A percentile compares a stretch with the other conserved stretches of the same genome.
Conservation (phyloP, 2,329 filamentous ascomycete species). For the Talaromyces sp. region DNA sequence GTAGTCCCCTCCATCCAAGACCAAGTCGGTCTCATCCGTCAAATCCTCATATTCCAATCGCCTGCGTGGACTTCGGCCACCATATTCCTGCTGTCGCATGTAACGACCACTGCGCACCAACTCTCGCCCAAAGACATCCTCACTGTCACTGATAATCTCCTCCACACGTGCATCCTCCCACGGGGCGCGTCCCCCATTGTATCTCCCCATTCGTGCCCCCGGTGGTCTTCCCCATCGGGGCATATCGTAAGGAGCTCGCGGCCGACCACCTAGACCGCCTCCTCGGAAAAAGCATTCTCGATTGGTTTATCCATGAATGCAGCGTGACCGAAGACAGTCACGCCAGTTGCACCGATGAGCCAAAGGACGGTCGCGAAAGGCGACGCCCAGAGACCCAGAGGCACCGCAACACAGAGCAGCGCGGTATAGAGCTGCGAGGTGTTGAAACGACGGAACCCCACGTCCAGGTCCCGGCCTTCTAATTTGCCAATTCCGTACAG, state of each 20-base stretch:
- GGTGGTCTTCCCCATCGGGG: slow-evolving; percentile 99
- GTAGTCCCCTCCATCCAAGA: slow-evolving; percentile 52
- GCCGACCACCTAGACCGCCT: slow-evolving; percentile 99
- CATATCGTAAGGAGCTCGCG: slow-evolving; percentile 92
- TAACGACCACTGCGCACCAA: slow-evolving; percentile 29
- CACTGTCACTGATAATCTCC: slow-evolving; percentile 43
- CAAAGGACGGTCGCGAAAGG: slow-evolving; percentile 85
- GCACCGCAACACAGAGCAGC: slow-evolving; percentile 79
- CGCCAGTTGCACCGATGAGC: slow-evolving; percentile 93
- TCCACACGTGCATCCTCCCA: slow-evolving; percentile 50
- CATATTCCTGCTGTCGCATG: slow-evolving; percentile 36
- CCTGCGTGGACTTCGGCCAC: slow-evolving; percentile 41
- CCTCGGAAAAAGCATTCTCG: slow-evolving; percentile 99
- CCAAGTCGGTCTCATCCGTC: slow-evolving; percentile 48
- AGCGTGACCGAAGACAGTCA: slow-evolving; percentile 92
- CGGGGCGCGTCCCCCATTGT: slow-evolving; percentile 58
- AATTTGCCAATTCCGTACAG: slow-evolving; percentile 92
- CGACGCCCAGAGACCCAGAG: slow-evolving; percentile 81
- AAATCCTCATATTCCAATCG: slow-evolving; percentile 49
- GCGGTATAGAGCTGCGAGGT: slow-evolving; percentile 93
- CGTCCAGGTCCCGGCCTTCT: slow-evolving; percentile 81
- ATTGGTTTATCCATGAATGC: slow-evolving; percentile 97
- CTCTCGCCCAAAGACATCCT: slow-evolving; percentile 45
- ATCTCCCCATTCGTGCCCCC: slow-evolving; percentile 74
- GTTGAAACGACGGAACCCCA: slow-evolving; percentile 80